These are phyloP conservation scores for Viola odorata DNA, from an alignment of 345 rosid species.

Conservation along the genomic window DNA sequence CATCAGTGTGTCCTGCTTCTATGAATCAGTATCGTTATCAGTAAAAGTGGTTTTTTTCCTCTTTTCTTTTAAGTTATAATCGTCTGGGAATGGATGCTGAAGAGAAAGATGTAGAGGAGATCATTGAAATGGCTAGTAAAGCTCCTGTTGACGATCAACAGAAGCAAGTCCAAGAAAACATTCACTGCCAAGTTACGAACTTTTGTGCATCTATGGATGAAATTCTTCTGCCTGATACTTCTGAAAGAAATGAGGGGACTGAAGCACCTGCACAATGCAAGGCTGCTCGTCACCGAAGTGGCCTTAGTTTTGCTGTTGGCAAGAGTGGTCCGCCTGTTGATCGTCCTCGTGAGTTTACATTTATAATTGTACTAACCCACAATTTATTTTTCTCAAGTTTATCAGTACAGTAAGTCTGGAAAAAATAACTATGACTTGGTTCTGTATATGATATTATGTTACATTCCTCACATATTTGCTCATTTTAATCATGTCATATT, in stretches of 20 bases:
- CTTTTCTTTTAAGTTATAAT: slow-evolving; percentile 52
- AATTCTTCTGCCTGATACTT: slow-evolving; percentile 46
- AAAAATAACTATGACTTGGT: no score
- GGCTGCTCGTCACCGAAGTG: slow-evolving; percentile 49
- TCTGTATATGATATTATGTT: background rate
- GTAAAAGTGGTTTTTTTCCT: no score
- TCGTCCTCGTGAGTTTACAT: slow-evolving; percentile 41
- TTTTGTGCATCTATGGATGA: slow-evolving; percentile 58
- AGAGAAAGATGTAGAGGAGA: slow-evolving; percentile 78
- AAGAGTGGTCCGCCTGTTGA: slow-evolving; percentile 24
- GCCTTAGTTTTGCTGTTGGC: slow-evolving; percentile 79
- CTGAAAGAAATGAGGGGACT: slow-evolving; percentile 13
- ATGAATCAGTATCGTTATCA: no score
- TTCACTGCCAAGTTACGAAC: slow-evolving; percentile 51
- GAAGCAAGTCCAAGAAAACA: slow-evolving; percentile 74
- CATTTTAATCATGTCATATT: background rate
- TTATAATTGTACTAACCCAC: background rate
- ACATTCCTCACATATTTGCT: background rate
- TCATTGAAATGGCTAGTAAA: slow-evolving; percentile 73
- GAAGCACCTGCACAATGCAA: slow-evolving; percentile 24
- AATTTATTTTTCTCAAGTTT: background rate
- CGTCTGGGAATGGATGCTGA: slow-evolving; percentile 68
- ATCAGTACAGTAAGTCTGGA: no score
- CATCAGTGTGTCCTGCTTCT: no score
- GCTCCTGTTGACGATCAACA: slow-evolving; percentile 70